These are phyloP conservation scores for Kwoniella heveanensis DNA, from an alignment of 768 basidiomycete species.

Conservation along the genomic window DNA sequence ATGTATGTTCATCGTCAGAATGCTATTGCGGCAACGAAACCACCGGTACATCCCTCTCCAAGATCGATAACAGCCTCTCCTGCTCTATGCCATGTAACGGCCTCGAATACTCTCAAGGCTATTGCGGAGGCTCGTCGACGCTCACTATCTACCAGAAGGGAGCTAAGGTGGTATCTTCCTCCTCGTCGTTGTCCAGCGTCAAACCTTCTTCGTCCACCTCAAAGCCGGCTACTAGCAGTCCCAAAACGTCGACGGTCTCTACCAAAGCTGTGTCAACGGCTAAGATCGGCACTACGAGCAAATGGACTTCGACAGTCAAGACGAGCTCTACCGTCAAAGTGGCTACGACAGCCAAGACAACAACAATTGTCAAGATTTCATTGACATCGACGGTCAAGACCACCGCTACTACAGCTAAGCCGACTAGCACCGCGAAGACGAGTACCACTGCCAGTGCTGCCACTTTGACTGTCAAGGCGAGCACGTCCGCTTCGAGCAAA, in stretches of 20 bases:
- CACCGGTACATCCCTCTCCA: slow-evolving; percentile 14
- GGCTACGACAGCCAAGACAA: background rate
- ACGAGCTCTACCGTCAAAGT: background rate
- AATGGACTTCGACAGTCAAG: slow-evolving; percentile 1
- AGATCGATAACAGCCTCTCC: slow-evolving; percentile 8
- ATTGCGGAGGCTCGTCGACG: slow-evolving; percentile 28
- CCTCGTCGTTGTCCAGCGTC: background rate
- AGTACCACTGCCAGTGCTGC: background rate
- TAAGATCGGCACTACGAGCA: background rate
- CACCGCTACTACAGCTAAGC: background rate
- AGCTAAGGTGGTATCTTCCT: background rate
- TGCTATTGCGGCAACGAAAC: slow-evolving; percentile 23
- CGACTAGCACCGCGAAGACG: background rate
- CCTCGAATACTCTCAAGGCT: slow-evolving; percentile 20
- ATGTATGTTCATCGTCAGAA: slow-evolving; percentile 5
- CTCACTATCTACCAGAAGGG: slow-evolving; percentile 31
- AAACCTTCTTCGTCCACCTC: background rate
- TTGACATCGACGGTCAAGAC: too few relatives aligned
- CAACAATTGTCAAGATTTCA: background rate
- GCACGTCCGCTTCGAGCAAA: background rate
- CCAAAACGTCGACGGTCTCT: background rate
- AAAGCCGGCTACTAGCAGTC: background rate
- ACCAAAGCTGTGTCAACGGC: background rate
- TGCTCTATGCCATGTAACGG: slow-evolving; percentile 23
- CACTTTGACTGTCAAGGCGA: background rate